Evolutionary conservation across 345 rosid genomes (phyloP), one percentile per base, ranked within the genome.

Genomic region (Mercurialis annua): DNA sequence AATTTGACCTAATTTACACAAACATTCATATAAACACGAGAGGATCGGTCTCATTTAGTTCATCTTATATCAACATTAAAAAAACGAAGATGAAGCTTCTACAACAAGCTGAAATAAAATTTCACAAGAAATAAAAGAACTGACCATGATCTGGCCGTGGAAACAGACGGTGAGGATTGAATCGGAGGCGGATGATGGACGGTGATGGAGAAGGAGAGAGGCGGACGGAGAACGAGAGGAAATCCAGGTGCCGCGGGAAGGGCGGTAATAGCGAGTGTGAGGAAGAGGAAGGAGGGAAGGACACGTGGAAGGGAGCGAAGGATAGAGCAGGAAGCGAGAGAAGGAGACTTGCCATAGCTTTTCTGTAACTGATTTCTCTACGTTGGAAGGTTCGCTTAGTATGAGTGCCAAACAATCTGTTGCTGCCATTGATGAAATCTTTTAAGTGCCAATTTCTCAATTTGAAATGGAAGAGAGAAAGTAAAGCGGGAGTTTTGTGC

Each of bases 381-480:
- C n/a, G n/a, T n/a, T n/a, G n/a, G 20, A 15, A 18, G 49, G 52
- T 69, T 67, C 75, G 73, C 55, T 40, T 65, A 51, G 71, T 46
- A 76, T 42, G 33, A 81, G 20, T 42, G 66, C 75, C 40, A 73
- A 66, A 52, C n/a, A n/a, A n/a, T n/a, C n/a, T n/a, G 83, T 74
- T 77, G 89, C 90, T 88, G 96, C 91, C 92, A 90, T 85, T 64
- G 74, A 78, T 79, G n/a, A n/a, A n/a, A n/a, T n/a, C n/a, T n/a
- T n/a, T 21, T 26, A 5, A 31, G 31, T 21, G 9, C 24, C 21
- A 43, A 34, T 23, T 24, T 61, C 0, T 15, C n/a, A n/a, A n/a
- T n/a, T n/a, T n/a, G n/a, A 61, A 60, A 36, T 36, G 6, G 20
- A 26, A 42, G 2, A 11, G 64, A 17, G 46, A 36, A 53, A 14